phyloP scores from a whole-genome alignment of 2,329 filamentous ascomycete genomes.

The Ascochyta lentis region DNA sequence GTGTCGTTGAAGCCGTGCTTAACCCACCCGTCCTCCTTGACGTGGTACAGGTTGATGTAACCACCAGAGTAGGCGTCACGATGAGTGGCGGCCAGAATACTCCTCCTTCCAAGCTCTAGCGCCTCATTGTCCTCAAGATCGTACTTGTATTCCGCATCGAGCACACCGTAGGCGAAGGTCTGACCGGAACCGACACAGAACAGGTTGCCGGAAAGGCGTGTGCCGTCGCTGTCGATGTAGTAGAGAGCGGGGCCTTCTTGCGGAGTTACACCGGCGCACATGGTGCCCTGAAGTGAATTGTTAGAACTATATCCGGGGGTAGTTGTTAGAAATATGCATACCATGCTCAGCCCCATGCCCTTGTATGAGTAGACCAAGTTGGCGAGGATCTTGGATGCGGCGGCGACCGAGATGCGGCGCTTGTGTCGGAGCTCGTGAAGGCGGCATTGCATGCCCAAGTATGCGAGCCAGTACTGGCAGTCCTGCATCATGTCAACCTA shows the following conservation, averaged over 20 bases:
- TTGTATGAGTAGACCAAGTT: constrained; percentile 99
- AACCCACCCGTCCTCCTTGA: constrained; percentile 98
- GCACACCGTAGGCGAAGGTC: constrained; percentile 97
- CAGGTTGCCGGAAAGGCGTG: constrained; percentile 87
- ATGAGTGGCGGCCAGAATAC: constrained; percentile 95
- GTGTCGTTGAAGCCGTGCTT: constrained; percentile 98
- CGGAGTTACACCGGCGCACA: constrained; percentile 96
- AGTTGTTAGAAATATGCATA: constrained; percentile 19
- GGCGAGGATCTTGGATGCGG: constrained; percentile 96
- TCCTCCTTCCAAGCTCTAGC: constrained; percentile 86
- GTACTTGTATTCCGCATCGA: constrained; percentile 94
- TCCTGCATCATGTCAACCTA: constrained; percentile 62
- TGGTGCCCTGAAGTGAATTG: constrained; percentile 69
- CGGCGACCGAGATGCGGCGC: constrained; percentile 95
- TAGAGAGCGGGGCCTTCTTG: constrained; percentile 97
- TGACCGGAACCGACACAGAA: constrained; percentile 99
- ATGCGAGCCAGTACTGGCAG: constrained; percentile 99
- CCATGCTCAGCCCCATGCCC: constrained; percentile 96
- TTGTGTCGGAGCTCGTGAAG: constrained; percentile 99
- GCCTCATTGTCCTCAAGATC: constrained; percentile 87
- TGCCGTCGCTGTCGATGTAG: constrained; percentile 98
- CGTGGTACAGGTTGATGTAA: constrained; percentile 98
- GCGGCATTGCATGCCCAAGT: constrained; percentile 98
- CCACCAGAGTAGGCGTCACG: constrained; percentile 98
- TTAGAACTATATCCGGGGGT: constrained; percentile 10